Evolutionary conservation across 2,329 filamentous ascomycete genomes (phyloP), one percentile per base, ranked within the genome.

Genomic region (Cladosporium sp.): DNA sequence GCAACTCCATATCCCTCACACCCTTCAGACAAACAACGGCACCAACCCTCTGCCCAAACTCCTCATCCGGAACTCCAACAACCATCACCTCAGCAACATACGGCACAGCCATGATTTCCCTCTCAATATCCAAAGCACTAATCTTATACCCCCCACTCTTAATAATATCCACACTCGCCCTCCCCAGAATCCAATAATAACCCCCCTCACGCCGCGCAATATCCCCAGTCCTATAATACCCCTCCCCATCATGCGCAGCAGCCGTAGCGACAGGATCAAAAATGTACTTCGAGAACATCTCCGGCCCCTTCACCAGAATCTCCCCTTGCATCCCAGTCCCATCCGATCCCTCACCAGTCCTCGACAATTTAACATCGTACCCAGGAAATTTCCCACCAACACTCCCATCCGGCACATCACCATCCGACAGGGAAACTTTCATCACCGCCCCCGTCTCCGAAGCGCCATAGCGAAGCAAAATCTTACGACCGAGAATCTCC

Each of bases 71-170:
- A n/a, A 79, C 67, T 1, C 77, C 76, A 3, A 79, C 74, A 1
- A 79, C 73, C 56, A 75, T 76, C 4, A 73, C 75, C 60, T 79
- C 77, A 40, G 72, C 66, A 29, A 79, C 67, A 27, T 72, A 71
- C 1, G 72, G 67, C 46, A 79, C 56, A 0, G 69, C 67, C 19
- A 79, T 65, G 55, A 78, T 70, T 53, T 78, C 75, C 15, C 76
- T 67, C 59, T 79, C 77, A 25, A 79, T 74, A 43, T 79, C 77
- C 9, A 79, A 62, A 0, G 77, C 76, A 0, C 73, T 77, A 30
- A 79, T 74, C 61, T 79, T 79, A 56, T 78, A 79, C 0, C 77
- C 77, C 13, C 77, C 76, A 1, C 72, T 74, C 54, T 80, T 79
- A 59, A 80, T 78, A 27, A 80, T 69, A 54, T 79, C 76, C 6